Evolutionary conservation across 1,139 yeast genomes (phyloP).

Genomic region (Yamadazyma sp.): DNA sequence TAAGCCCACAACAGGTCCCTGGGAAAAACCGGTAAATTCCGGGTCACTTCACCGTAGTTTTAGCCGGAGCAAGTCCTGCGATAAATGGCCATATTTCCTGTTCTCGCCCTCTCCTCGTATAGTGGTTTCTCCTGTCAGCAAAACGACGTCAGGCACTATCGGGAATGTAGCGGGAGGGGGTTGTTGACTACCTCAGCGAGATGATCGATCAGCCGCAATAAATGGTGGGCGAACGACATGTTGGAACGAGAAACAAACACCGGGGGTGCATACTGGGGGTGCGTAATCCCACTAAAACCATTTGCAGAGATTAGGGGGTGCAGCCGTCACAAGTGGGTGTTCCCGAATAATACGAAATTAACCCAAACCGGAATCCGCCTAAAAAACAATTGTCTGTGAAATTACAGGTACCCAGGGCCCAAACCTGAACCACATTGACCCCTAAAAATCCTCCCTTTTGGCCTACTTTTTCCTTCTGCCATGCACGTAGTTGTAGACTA

Average conservation of each 20-base stretch:
- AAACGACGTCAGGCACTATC: too few species aligned
- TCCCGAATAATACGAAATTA: not conserved
- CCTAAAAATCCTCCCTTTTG: too few species aligned
- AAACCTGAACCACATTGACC: too few species aligned
- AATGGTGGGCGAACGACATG: not conserved
- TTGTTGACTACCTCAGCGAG: not conserved
- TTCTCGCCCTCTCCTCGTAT: too few species aligned
- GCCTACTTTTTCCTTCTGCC: too few species aligned
- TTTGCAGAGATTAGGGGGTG: not conserved
- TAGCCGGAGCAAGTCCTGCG: too few species aligned
- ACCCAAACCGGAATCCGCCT: not conserved
- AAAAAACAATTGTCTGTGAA: not conserved
- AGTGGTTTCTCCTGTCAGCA: too few species aligned
- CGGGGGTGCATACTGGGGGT: slow-evolving; percentile 1
- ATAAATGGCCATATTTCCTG: too few species aligned
- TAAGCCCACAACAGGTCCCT: too few species aligned
- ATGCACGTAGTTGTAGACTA: too few species aligned
- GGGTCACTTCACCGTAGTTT: too few species aligned
- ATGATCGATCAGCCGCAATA: slow-evolving; percentile 2
- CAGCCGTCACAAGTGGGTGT: not conserved
- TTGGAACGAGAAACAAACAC: not conserved
- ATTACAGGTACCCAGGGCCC: not conserved
- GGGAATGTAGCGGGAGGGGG: not conserved
- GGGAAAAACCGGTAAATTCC: too few species aligned
- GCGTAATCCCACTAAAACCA: not conserved